These are phyloP conservation scores for Amaranthus cruentus DNA, from an alignment of 148 eudicot species.

Conservation along the genomic window DNA sequence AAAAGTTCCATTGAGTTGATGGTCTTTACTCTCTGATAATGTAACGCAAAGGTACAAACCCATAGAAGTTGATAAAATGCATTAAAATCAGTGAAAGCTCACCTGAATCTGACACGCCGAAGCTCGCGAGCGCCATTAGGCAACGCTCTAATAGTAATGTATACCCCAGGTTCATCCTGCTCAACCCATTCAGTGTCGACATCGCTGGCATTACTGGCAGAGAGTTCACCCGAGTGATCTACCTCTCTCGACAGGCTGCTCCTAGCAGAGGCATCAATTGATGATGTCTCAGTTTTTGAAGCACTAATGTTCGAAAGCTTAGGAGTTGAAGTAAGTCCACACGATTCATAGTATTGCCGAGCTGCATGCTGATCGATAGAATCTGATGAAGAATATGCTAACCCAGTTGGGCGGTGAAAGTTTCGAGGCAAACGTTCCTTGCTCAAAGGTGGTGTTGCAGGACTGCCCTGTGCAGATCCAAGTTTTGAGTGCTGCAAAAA, in stretches of 20 bases:
- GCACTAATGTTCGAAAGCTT: conserved; percentile 77
- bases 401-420: conserved; percentile 40
- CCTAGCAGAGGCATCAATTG: conserved; percentile 70
- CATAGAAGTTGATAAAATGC: not conserved
- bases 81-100: conserved; percentile 14
- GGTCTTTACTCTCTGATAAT: not conserved
- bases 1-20: not conserved
- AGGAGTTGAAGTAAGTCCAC: conserved; percentile 71
- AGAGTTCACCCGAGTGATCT: conserved; percentile 81
- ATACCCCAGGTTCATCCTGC: conserved; percentile 93
- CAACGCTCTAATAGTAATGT: conserved; percentile 80
- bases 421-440: conserved; percentile 63
- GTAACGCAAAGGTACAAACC: not conserved
- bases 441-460: conserved; percentile 72
- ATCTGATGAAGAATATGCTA: conserved; percentile 60
- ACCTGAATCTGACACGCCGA: conserved; percentile 95
- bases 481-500: conserved; percentile 51
- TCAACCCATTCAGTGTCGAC: conserved; percentile 94
- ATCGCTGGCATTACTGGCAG: conserved; percentile 83
- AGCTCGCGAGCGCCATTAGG: conserved; percentile 85
- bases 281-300: conserved; percentile 73
- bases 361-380: conserved; percentile 51
- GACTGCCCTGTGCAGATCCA: conserved; percentile 62
- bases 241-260: conserved; percentile 74
- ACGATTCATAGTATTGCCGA: conserved; percentile 37